Evolutionary conservation across 140 eudicot genomes (phyloP).

Genomic region (Ambrosia hybrid): DNA sequence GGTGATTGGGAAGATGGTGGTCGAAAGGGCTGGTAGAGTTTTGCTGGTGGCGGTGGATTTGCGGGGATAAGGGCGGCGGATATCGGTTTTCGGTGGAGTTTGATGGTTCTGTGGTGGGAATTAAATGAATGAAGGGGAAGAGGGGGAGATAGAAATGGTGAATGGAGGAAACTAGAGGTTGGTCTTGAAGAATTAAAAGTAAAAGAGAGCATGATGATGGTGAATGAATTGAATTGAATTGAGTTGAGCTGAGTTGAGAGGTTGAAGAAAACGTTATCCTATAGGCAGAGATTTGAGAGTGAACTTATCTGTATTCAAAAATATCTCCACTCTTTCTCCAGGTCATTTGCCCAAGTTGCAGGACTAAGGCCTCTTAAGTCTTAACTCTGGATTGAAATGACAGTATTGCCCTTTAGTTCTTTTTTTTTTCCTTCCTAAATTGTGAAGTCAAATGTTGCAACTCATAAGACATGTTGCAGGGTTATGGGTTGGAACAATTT

Average conservation of each 20-base stretch:
- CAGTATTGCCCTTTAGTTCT: too few species aligned
- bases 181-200: constrained; percentile 29
- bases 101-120: constrained; percentile 28
- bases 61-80: constrained; percentile 43
- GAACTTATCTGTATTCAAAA: not conserved
- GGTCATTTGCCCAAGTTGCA: too few species aligned
- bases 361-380: too few species aligned
- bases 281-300: not conserved
- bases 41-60: constrained; percentile 22
- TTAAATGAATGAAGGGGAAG: constrained; percentile 9
- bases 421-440: too few species aligned
- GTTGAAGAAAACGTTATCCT: constrained; percentile 36
- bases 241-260: constrained; percentile 15
- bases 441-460: too few species aligned
- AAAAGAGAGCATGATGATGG: constrained; percentile 30
- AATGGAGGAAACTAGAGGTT: constrained; percentile 29
- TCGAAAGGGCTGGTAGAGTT: constrained; percentile 76
- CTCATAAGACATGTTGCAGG: too few species aligned
- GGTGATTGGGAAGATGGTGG: constrained; percentile 83
- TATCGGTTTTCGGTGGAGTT: constrained; percentile 30
- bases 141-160: constrained; percentile 26
- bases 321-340: too few species aligned
- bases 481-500: too few species aligned
- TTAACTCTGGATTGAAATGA: too few species aligned
- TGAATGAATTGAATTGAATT: not conserved